Evolutionary conservation across 2,329 filamentous ascomycete species (phyloP), one percentile per base, ranked within the genome.

Genomic region (Xylariaceae sp.): DNA sequence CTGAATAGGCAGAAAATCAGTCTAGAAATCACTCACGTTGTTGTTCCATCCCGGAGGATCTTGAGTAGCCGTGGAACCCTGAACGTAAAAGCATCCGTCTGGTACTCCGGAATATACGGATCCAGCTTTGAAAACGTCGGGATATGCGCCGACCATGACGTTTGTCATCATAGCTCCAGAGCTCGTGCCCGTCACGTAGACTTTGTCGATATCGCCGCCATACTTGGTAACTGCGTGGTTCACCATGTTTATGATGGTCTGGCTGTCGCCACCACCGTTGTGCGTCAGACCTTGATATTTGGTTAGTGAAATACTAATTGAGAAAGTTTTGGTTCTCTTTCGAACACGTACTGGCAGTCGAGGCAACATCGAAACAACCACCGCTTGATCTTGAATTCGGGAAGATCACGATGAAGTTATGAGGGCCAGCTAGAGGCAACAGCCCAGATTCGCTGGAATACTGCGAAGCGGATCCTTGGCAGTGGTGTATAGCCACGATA

Each of bases 311-410:
- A n/a, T 5, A 7, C 45, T 7, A n/a, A 31, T 33, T 2, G n/a
- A 42, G 19, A 2, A 34, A 22, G 3, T 2, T 17, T 5, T 12
- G 6, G 14, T 13, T 17, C 45, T 28, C 16, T 13, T 42, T 19
- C n/a, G 28, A 14, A 49, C 31, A 61, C 63, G 33, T 60, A 67
- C 65, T 61, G 33, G 70, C 73, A 38, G 72, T 72, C 10, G 76
- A 81, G 5, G 79, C 75, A 6, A 85, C 82, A 58, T 86, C 82
- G 76, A 81, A 86, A 69, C 82, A 86, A 41, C 66, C 73, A 38
- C 70, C 73, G 13, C 61, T 63, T 50, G 68, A 71, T 45, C 61
- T 70, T 5, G 69, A 75, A 59, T 71, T 70, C 2, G 76, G 76
- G 55, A 75, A 78, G 55, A 78, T 74, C 16, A 74, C 65, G 49